A percentile compares a stretch with the other conserved stretches of the same genome.
Evolutionary conservation across 768 basidiomycete species (phyloP).

Genomic region (Tricholoma flavovirens): DNA sequence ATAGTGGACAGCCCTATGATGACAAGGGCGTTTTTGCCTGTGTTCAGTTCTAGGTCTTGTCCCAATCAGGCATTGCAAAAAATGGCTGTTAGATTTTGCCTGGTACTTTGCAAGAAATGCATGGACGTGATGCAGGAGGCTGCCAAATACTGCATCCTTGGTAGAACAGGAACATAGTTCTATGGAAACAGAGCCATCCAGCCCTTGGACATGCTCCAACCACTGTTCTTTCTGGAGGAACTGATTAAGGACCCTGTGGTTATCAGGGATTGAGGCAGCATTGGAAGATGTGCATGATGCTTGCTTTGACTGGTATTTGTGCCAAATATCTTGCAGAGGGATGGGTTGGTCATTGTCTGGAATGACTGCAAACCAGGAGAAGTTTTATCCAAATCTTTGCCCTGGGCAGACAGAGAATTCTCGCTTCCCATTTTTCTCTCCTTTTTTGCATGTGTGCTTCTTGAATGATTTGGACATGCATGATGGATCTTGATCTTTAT

Average conservation of each 20-base stretch:
- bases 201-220: not conserved
- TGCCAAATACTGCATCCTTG: not conserved
- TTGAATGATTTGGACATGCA: not conserved
- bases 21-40: not conserved
- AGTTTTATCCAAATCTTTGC: not conserved
- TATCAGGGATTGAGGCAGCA: not conserved
- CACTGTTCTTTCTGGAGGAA: not conserved
- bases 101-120: constrained; percentile 1
- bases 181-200: not conserved
- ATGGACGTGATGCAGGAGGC: not conserved
- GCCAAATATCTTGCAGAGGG: not conserved
- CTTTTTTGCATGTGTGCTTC: not conserved
- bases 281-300: not conserved
- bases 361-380: not conserved
- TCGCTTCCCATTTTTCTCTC: not conserved
- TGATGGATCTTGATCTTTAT: not conserved
- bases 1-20: constrained; percentile 7
- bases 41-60: constrained; percentile 9
- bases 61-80: constrained; percentile 9
- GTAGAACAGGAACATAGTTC: not conserved
- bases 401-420: not conserved
- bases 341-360: not conserved
- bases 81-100: not conserved
- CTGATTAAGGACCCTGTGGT: not conserved
- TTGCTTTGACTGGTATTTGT: not conserved